phyloP scores from a whole-genome alignment of 345 rosid genomes.

The Ricinus communis region DNA sequence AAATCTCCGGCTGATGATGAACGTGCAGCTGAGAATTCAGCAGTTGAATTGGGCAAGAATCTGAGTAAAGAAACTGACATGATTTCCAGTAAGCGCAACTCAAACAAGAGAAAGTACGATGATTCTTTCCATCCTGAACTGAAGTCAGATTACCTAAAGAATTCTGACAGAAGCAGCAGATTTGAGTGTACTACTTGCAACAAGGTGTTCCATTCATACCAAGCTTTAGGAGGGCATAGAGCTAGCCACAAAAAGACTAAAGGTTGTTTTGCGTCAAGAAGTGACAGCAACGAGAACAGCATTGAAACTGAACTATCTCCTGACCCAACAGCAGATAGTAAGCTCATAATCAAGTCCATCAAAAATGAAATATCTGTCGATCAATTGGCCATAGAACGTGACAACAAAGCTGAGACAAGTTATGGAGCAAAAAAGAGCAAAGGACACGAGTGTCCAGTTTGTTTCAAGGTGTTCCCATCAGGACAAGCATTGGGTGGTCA shows the following conservation, averaged over 20 bases:
- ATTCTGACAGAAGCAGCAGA: slow-evolving; percentile 32
- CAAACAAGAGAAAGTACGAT: slow-evolving; percentile 28
- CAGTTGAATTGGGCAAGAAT: slow-evolving; percentile 17
- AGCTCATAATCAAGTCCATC: slow-evolving; percentile 17
- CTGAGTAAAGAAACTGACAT: slow-evolving; percentile 18
- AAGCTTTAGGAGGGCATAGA: slow-evolving; percentile 90
- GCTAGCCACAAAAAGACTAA: slow-evolving; percentile 64
- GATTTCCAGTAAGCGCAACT: slow-evolving; percentile 9
- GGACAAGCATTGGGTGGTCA: slow-evolving; percentile 94
- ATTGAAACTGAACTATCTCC: slow-evolving; percentile 32
- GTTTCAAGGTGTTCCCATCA: slow-evolving; percentile 59
- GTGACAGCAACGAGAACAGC: slow-evolving; percentile 36
- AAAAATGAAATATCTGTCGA: slow-evolving; percentile 16
- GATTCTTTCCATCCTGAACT: slow-evolving; percentile 24
- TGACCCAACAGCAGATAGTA: slow-evolving; percentile 18
- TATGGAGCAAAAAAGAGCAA: slow-evolving; percentile 27
- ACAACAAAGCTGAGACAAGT: slow-evolving; percentile 24
- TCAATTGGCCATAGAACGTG: slow-evolving; percentile 4
- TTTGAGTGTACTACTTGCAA: slow-evolving; percentile 70
- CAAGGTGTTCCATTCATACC: slow-evolving; percentile 68
- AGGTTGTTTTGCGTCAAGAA: slow-evolving; percentile 35
- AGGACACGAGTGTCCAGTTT: slow-evolving; percentile 62
- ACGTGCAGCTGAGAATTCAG: slow-evolving; percentile 20
- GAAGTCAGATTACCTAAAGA: slow-evolving; percentile 25
- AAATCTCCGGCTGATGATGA: slow-evolving; percentile 16